These are phyloP conservation scores for Arthrinium phaeospermum DNA, from an alignment of 2,329 filamentous ascomycete species.

Conservation along the genomic window DNA sequence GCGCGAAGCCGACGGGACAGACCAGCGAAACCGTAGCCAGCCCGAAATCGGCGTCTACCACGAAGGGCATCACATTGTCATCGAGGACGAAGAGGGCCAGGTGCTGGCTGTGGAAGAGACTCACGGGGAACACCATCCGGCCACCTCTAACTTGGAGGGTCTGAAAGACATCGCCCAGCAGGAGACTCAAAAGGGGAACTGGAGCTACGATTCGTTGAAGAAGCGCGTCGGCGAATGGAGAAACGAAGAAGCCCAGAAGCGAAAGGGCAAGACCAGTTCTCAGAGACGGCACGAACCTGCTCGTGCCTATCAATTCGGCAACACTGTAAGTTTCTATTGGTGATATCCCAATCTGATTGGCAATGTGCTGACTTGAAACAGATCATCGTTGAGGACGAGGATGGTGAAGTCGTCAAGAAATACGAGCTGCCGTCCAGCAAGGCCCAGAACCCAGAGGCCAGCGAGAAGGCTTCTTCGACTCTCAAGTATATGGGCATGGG, in stretches of 20 bases:
- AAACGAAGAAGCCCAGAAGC: constrained; percentile 65
- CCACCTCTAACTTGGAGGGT: constrained; percentile 27
- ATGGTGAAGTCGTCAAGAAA: constrained; percentile 85
- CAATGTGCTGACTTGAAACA: constrained; percentile 37
- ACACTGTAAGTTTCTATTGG: constrained; percentile 59
- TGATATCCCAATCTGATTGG: not conserved
- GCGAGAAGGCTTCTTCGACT: constrained; percentile 49
- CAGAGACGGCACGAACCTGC: constrained; percentile 71
- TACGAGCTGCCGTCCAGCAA: constrained; percentile 73
- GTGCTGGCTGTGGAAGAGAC: constrained; percentile 70
- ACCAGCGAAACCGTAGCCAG: constrained; percentile 24
- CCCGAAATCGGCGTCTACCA: constrained; percentile 72
- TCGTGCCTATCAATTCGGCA: constrained; percentile 85
- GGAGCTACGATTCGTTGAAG: constrained; percentile 54
- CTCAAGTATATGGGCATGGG: constrained; percentile 61
- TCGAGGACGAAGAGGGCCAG: constrained; percentile 88
- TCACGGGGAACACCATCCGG: constrained; percentile 36
- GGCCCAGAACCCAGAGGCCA: constrained; percentile 46
- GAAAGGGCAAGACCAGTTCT: constrained; percentile 63
- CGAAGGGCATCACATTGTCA: constrained; percentile 78
- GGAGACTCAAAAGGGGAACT: constrained; percentile 44
- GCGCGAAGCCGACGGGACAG: constrained; percentile 22
- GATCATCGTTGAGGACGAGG: constrained; percentile 87
- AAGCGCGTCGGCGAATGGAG: constrained; percentile 58
- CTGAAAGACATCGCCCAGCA: constrained; percentile 41